These are phyloP conservation scores for Emmonsiellopsis sp. DNA, from an alignment of 2,329 filamentous ascomycete species.

Conservation along the genomic window DNA sequence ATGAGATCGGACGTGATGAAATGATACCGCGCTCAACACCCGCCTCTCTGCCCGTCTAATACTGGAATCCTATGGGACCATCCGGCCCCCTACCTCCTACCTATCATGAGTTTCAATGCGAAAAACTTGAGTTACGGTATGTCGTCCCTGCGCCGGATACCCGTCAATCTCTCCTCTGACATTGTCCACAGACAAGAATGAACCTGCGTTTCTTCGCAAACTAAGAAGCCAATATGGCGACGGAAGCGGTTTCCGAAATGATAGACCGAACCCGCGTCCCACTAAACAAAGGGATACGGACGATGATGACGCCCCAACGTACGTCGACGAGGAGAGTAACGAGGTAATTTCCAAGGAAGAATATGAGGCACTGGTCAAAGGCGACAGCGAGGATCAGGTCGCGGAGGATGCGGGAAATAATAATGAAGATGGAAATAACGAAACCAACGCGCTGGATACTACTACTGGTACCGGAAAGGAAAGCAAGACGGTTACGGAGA, in stretches of 20 bases:
- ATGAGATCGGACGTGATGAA: neutral
- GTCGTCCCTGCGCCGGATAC: constrained; percentile 4
- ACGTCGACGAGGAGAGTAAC: constrained; percentile 36
- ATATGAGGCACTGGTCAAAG: constrained; percentile 31
- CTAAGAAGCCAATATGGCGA: constrained; percentile 31
- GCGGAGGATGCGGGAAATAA: constrained; percentile 4
- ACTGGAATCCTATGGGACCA: neutral
- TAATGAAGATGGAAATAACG: constrained; percentile 11
- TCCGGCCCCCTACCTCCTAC: neutral
- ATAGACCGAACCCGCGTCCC: constrained; percentile 28
- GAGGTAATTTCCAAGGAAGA: constrained; percentile 36
- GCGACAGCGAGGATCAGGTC: constrained; percentile 11
- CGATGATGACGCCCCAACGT: constrained; percentile 36
- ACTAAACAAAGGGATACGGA: constrained; percentile 29
- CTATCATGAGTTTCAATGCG: constrained; percentile 31
- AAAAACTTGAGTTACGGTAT: constrained; percentile 38
- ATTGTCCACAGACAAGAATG: constrained; percentile 24
- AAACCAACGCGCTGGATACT: constrained; percentile 6
- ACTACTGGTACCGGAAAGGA: constrained; percentile 5
- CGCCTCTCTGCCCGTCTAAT: neutral
- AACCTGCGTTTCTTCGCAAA: constrained; percentile 35
- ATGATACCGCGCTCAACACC: neutral
- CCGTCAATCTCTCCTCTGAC: neutral
- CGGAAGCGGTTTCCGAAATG: constrained; percentile 24
- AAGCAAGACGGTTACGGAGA: neutral